phyloP scores from a whole-genome alignment of 1,284 basidiomycete genomes.

The Papiliotrema flavescens region DNA sequence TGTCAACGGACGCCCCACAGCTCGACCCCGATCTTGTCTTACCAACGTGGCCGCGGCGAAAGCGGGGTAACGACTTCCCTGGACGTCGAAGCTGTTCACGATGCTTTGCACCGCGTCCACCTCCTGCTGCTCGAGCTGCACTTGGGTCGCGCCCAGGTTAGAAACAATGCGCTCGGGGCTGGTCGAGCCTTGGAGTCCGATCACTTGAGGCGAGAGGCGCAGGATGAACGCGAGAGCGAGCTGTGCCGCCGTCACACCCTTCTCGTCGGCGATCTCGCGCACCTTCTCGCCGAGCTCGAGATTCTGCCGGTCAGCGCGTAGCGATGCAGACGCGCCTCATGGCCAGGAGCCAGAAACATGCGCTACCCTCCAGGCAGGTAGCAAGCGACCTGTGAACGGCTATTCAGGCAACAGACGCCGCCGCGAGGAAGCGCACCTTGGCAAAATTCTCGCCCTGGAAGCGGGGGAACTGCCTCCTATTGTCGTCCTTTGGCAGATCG shows the following conservation, averaged over 20 bases:
- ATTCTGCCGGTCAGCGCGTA: conserved; percentile 45
- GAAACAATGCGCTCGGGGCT: conserved; percentile 50
- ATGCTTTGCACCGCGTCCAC: conserved; percentile 47
- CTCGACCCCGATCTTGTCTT: too few species aligned
- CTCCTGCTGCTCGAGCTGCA: conserved; percentile 44
- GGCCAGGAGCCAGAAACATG: too few species aligned
- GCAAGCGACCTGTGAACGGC: too few species aligned
- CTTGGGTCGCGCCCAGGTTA: conserved; percentile 50
- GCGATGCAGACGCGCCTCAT: too few species aligned
- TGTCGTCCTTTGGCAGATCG: conserved; percentile 49
- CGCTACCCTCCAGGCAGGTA: too few species aligned
- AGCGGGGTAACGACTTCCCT: background rate
- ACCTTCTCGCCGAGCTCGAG: conserved; percentile 53
- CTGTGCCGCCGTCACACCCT: conserved; percentile 55
- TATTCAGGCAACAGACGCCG: too few species aligned
- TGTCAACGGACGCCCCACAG: too few species aligned
- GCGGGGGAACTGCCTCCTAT: conserved; percentile 11
- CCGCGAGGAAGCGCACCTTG: conserved; percentile 17
- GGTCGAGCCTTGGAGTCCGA: conserved; percentile 56
- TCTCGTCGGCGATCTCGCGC: conserved; percentile 51
- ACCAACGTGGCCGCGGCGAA: background rate
- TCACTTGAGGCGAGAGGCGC: conserved; percentile 49
- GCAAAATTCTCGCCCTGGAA: conserved; percentile 49
- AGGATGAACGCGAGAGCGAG: conserved; percentile 59
- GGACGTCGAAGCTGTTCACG: background rate